Percentiles rank a stretch among this genome's conserved stretches.
Conservation (phyloP, 2,329 filamentous ascomycete species). For the Zelopaecilomyces penicillatus region DNA sequence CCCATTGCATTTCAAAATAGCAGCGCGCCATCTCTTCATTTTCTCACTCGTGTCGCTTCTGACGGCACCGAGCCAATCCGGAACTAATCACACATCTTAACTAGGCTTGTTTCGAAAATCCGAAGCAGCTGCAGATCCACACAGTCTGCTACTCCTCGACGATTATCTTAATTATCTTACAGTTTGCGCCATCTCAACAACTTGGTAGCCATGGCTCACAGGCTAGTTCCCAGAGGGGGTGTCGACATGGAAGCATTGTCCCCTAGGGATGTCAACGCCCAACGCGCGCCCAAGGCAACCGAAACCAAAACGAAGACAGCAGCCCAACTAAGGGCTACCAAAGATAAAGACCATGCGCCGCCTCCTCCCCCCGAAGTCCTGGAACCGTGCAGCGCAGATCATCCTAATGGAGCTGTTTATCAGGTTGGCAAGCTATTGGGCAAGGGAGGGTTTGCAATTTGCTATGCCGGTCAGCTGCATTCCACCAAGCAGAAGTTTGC, state of each 20-base stretch:
- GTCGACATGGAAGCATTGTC: conserved; percentile 56
- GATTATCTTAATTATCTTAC: background rate
- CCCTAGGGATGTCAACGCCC: conserved; percentile 56
- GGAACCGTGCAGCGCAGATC: conserved; percentile 60
- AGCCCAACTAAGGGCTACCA: conserved; percentile 46
- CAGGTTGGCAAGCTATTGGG: conserved; percentile 66
- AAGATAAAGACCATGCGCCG: conserved; percentile 58
- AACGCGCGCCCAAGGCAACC: conserved; percentile 38
- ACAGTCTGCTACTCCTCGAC: conserved; percentile 7
- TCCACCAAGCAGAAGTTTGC: conserved; percentile 62
- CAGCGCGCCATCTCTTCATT: background rate
- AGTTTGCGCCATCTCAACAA: background rate
- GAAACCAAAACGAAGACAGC: conserved; percentile 46
- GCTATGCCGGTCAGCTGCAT: conserved; percentile 62
- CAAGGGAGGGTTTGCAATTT: conserved; percentile 77
- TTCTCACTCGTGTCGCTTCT: background rate
- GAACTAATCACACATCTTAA: background rate
- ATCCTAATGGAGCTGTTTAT: conserved; percentile 62
- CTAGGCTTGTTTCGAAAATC: conserved; percentile 4
- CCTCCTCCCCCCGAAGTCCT: conserved; percentile 52
- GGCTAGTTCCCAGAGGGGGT: conserved; percentile 38
- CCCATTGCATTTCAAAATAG: too few relatives aligned
- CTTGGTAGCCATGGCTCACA: conserved; percentile 34
- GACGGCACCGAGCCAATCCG: too few relatives aligned
- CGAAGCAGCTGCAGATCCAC: conserved; percentile 11